Conservation (phyloP, 75 land plant species). For the Gnetum montanum region DNA sequence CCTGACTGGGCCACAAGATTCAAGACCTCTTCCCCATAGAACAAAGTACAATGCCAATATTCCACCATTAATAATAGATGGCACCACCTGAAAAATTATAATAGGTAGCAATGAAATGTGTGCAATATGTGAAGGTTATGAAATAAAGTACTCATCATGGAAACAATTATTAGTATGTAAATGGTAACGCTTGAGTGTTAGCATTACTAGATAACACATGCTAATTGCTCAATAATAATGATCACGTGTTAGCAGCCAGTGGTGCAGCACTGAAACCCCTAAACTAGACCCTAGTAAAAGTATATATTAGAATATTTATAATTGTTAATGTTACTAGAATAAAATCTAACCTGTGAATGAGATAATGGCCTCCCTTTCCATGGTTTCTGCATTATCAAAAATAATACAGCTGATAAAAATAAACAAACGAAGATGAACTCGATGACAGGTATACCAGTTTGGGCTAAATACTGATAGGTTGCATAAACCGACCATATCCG, state of each 20-base stretch:
- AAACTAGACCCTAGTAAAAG: not conserved
- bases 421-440: conserved; percentile 68
- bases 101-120: no score
- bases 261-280: no score
- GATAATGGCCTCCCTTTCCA: conserved; percentile 91
- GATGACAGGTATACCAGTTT: conserved; percentile 43
- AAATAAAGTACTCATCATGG: no score
- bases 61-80: conserved; percentile 84
- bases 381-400: conserved; percentile 62
- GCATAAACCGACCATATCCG: conserved; percentile 88
- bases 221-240: no score
- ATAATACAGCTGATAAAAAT: conserved; percentile 51
- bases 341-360: conserved; percentile 71
- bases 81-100: conserved; percentile 54
- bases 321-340: no score
- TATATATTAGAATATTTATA: conserved; percentile 1
- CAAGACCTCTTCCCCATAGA: conserved; percentile 86
- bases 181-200: no score
- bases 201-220: no score
- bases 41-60: conserved; percentile 78
- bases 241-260: no score
- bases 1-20: conserved; percentile 87
- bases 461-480: conserved; percentile 51
- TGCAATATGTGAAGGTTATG: no score
- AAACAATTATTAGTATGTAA: no score